Percentiles rank a stretch among this genome's conserved stretches.
These are phyloP conservation scores for Podila horticola DNA, from an alignment of 192 early-diverging fungal species.

Conservation along the genomic window DNA sequence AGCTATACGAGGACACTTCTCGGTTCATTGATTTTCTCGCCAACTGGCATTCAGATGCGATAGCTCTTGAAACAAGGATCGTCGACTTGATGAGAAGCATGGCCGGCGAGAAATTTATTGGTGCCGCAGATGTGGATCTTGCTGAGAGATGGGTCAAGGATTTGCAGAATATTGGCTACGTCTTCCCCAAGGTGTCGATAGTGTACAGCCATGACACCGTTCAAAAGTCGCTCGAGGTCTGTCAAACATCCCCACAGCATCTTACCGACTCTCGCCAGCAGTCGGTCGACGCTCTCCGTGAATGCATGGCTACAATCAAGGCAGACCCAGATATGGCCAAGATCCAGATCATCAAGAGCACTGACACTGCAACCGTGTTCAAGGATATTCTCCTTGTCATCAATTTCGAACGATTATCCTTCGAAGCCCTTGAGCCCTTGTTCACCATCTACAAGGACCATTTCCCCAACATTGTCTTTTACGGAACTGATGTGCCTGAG, in stretches of 20 bases:
- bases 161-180: not conserved
- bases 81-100: not conserved
- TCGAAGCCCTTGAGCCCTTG: not conserved
- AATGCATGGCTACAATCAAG: not conserved
- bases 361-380: not conserved
- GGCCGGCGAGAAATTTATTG: not conserved
- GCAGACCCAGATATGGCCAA: not conserved
- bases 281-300: not conserved
- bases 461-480: slow-evolving; percentile 3
- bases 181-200: not conserved
- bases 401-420: not conserved
- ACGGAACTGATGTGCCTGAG: not conserved
- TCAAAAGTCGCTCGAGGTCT: not conserved
- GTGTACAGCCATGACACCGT: not conserved
- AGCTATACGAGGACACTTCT: not conserved
- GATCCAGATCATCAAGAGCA: not conserved
- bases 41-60: not conserved
- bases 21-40: not conserved
- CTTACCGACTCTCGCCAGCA: not conserved
- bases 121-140: not conserved
- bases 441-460: slow-evolving; percentile 1
- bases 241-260: not conserved
- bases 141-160: slow-evolving; percentile 1
- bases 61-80: not conserved
- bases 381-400: slow-evolving; percentile 7